Percentiles rank a stretch among this genome's conserved stretches.
Conservation (phyloP, 1,139 yeast species). For the Lodderomyces theae region DNA sequence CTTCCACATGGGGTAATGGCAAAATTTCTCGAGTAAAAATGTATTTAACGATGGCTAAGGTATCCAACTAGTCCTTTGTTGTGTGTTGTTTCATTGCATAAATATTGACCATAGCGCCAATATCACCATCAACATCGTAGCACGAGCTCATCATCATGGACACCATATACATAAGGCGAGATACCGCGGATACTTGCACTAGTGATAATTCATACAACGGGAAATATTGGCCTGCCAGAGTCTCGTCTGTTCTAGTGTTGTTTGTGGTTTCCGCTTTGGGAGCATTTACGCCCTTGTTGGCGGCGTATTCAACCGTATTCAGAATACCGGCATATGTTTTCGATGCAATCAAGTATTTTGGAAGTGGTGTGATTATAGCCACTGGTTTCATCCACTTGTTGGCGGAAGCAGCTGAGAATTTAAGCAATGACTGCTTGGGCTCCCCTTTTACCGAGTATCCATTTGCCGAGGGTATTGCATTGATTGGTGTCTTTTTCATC, state of each 20-base stretch:
- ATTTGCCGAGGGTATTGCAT: conserved; percentile 33
- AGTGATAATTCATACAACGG: conserved; percentile 19
- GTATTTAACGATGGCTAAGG: too few species aligned
- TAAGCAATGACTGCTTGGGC: conserved; percentile 30
- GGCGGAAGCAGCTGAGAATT: conserved; percentile 26
- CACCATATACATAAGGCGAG: neutral
- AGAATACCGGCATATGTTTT: conserved; percentile 27
- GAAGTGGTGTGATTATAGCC: conserved; percentile 36
- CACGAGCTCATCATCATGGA: too few species aligned
- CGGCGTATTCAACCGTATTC: conserved; percentile 19
- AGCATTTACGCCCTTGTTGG: conserved; percentile 30
- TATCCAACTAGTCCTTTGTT: too few species aligned
- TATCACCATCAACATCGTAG: too few species aligned
- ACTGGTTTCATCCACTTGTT: conserved; percentile 35
- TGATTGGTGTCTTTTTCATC: conserved; percentile 31
- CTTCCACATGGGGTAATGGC: neutral
- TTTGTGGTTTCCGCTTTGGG: conserved; percentile 32
- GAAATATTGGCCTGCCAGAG: conserved; percentile 22
- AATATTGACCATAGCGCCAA: too few species aligned
- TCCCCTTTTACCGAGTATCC: conserved; percentile 28
- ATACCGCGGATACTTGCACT: conserved; percentile 13
- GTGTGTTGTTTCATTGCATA: too few species aligned
- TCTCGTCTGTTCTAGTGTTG: conserved; percentile 30
- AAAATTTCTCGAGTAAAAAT: too few species aligned
- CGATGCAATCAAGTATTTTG: conserved; percentile 27